phyloP scores from a whole-genome alignment of 495 filamentous ascomycete genomes.

The Letharia lupina region DNA sequence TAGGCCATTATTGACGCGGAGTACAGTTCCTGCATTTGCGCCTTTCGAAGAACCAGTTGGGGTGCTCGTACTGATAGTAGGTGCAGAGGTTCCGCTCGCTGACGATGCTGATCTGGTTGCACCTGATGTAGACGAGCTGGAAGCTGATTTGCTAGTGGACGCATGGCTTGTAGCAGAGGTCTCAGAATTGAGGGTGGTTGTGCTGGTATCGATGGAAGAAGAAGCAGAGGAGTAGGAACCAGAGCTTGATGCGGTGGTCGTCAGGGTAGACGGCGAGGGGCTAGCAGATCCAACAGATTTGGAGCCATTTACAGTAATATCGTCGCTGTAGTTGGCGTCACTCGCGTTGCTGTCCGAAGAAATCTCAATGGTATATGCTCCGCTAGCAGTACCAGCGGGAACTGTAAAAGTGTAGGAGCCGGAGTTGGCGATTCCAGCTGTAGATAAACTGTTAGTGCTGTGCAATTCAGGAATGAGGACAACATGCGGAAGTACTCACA shows the following conservation, averaged over 20 bases:
- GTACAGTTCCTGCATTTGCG: neutral
- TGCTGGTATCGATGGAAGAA: neutral
- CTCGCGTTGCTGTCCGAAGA: conserved; percentile 35
- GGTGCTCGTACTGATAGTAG: conserved; percentile 3
- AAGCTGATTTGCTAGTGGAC: conserved; percentile 8
- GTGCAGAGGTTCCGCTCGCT: conserved; percentile 5
- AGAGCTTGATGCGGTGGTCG: conserved; percentile 19
- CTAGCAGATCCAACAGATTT: conserved; percentile 33
- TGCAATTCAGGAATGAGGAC: neutral
- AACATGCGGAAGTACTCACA: conserved; percentile 36
- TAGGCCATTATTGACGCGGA: neutral
- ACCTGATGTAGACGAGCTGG: conserved; percentile 1
- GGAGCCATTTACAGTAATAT: conserved; percentile 46
- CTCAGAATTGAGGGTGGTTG: conserved; percentile 7
- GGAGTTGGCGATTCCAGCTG: conserved; percentile 47
- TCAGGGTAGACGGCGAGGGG: conserved; percentile 30
- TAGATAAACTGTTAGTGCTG: conserved; percentile 20
- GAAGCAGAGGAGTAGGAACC: conserved; percentile 10
- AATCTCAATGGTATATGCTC: conserved; percentile 52
- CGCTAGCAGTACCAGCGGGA: conserved; percentile 34
- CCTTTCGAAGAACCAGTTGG: conserved; percentile 5
- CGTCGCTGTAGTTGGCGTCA: conserved; percentile 50
- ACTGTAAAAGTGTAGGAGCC: conserved; percentile 52
- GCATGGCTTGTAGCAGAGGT: conserved; percentile 12
- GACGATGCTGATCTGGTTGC: conserved; percentile 13